These are phyloP conservation scores for Thalassiosira exigua DNA, from an alignment of 352 stramenopile species.

Conservation along the genomic window DNA sequence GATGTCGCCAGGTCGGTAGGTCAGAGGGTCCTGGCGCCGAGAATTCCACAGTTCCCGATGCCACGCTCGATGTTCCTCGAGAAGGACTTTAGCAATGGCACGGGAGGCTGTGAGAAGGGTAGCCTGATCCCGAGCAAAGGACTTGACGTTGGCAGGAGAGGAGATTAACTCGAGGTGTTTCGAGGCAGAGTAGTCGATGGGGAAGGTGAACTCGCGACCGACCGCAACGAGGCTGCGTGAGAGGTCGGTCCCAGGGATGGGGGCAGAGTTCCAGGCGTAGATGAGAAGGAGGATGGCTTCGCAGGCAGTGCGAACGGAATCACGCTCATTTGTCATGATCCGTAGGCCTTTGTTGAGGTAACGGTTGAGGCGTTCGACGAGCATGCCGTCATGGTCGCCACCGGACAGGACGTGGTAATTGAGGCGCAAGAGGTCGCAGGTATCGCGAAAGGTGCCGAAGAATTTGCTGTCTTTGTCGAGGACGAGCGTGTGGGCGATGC, in stretches of 20 bases:
- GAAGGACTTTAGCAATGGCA: conserved; percentile 1
- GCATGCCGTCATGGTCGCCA: conserved; percentile 43
- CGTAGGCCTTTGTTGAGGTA: conserved; percentile 27
- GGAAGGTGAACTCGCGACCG: conserved; percentile 20
- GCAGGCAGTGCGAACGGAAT: not conserved
- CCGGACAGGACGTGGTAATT: conserved; percentile 17
- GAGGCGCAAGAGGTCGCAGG: conserved; percentile 9
- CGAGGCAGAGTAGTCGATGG: conserved; percentile 21
- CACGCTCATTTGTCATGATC: conserved; percentile 29
- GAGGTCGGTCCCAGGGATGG: conserved; percentile 29
- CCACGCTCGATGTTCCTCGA: conserved; percentile 4
- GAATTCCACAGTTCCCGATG: conserved; percentile 10
- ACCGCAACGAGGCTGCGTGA: conserved; percentile 26
- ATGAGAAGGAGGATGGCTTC: conserved; percentile 15
- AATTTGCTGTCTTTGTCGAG: conserved; percentile 46
- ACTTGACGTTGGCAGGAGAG: not conserved
- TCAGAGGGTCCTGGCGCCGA: not conserved
- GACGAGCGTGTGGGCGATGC: conserved; percentile 33
- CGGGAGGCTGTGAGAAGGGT: not conserved
- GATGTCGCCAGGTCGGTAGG: not conserved
- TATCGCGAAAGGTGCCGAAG: conserved; percentile 8
- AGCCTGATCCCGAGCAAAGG: conserved; percentile 2
- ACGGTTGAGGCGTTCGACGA: conserved; percentile 27
- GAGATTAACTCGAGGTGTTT: conserved; percentile 11
- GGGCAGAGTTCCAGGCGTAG: conserved; percentile 45